Evolutionary conservation across 495 filamentous ascomycete species (phyloP), one percentile per base, ranked within the genome.

Genomic region (Cercophora newfieldiana): DNA sequence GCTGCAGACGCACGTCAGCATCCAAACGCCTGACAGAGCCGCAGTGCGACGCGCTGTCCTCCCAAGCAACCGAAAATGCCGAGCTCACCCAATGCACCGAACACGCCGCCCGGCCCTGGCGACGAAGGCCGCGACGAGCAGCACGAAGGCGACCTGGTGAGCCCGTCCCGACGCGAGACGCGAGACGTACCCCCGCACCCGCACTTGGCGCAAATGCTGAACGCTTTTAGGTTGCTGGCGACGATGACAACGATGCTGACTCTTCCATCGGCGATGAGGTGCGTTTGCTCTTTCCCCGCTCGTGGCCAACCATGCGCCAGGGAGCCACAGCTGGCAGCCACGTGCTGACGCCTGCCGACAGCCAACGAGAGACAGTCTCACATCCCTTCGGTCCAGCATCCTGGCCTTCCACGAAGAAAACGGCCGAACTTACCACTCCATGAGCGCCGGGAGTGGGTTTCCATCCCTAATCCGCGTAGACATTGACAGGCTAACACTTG

Each of bases 401-500:
- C 64, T 73, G 28, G 68, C 72, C 29, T 76, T 78, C 59, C 67
- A 74, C 48, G 50, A 68, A 16, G 79, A 82, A 58, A 77, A 82
- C 65, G 79, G 78, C 2, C 69, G 80, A 30, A 75, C 75, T 21
- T 82, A 81, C 37, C 80, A 81, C 72, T 73, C 77, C n/a, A 75
- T 75, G 62, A 79, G 78, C 65, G 73, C 75, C 25, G 78, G 75
- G 25, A 75, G 50, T 53, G 22, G 7, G 50, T 53, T 19, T 2
- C n/a, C 10, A 19, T 10, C 10, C 12, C 50, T 77, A 77, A 65
- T 55, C 70, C 68, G 21, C 18, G 26, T 0, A 24, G 28, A 55
- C 56, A 44, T 18, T 55, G 37, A 6, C 22, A 18, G 22, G 51
- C 31, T 37, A 25, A 26, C 58, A 10, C 30, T n/a, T n/a, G n/a